phyloP scores from a whole-genome alignment of 2,329 filamentous ascomycete species.

The Aspergillus sp. region DNA sequence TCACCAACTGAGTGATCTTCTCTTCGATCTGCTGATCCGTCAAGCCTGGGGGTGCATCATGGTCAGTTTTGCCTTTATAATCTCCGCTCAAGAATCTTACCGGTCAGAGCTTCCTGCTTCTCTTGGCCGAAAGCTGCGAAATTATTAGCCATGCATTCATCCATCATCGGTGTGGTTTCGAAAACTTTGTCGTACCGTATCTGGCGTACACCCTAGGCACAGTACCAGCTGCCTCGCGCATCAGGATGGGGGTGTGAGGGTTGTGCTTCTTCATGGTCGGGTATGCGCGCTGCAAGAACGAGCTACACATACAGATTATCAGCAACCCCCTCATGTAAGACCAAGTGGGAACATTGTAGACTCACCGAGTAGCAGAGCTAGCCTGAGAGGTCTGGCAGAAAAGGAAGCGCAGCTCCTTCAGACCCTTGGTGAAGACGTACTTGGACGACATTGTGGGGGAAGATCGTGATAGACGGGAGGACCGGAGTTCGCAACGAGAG shows the following conservation, averaged over 20 bases:
- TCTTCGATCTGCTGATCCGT: constrained; percentile 71
- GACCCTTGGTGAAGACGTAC: constrained; percentile 83
- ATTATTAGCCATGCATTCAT: constrained; percentile 17
- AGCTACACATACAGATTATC: constrained; percentile 53
- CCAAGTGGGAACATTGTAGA: constrained; percentile 13
- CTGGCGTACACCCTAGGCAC: constrained; percentile 85
- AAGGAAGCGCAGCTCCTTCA: constrained; percentile 96
- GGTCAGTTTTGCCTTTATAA: not conserved
- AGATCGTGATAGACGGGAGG: constrained; percentile 3
- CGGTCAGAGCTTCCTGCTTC: constrained; percentile 63
- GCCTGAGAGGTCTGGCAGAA: constrained; percentile 94
- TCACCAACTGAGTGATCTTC: constrained; percentile 65
- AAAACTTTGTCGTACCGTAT: constrained; percentile 67
- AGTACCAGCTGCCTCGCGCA: constrained; percentile 85
- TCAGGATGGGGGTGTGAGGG: constrained; percentile 87
- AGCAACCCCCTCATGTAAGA: not conserved
- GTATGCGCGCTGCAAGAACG: constrained; percentile 87
- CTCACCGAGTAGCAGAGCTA: constrained; percentile 84
- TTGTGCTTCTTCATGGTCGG: constrained; percentile 99
- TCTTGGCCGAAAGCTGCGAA: constrained; percentile 65
- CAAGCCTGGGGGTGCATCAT: constrained; percentile 51
- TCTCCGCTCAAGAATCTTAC: constrained; percentile 40
- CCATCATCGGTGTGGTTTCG: no score
- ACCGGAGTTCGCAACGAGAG: not conserved
- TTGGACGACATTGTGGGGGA: constrained; percentile 74